phyloP scores from a whole-genome alignment of 148 eudicot genomes.

The Nepenthes mirabilis region DNA sequence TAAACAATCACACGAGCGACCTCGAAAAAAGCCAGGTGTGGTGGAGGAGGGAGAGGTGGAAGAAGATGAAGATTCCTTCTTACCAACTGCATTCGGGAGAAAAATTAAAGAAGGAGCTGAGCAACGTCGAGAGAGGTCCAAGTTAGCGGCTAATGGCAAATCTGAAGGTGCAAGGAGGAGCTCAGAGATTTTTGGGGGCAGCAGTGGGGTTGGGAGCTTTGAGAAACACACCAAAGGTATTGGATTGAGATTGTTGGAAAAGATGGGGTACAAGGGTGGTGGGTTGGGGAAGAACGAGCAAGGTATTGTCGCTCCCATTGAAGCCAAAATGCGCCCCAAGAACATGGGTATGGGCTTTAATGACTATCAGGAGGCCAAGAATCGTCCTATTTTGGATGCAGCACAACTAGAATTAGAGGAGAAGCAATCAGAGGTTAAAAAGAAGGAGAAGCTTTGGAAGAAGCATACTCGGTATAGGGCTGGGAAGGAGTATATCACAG shows the following conservation, averaged over 20 bases:
- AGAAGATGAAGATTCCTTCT: constrained; percentile 21
- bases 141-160: constrained; percentile 16
- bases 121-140: constrained; percentile 51
- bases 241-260: constrained; percentile 60
- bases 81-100: constrained; percentile 66
- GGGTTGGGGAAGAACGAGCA: constrained; percentile 81
- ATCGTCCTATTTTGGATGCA: constrained; percentile 14
- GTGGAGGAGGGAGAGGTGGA: constrained; percentile 5
- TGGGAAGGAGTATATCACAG: constrained; percentile 54
- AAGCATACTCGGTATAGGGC: constrained; percentile 34
- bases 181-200: constrained; percentile 14
- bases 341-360: constrained; percentile 89
- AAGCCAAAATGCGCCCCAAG: constrained; percentile 71
- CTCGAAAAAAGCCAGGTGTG: neutral
- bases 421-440: constrained; percentile 23
- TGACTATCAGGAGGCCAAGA: constrained; percentile 47
- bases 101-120: constrained; percentile 54
- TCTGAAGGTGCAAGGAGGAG: constrained; percentile 26
- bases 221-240: constrained; percentile 81
- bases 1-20: neutral
- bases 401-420: constrained; percentile 33
- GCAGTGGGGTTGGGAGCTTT: constrained; percentile 32
- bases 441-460: constrained; percentile 50
- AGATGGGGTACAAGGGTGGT: constrained; percentile 81
- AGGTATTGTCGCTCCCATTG: constrained; percentile 74